phyloP scores from a whole-genome alignment of 331 rosid genomes.

The Ulmus americana region DNA sequence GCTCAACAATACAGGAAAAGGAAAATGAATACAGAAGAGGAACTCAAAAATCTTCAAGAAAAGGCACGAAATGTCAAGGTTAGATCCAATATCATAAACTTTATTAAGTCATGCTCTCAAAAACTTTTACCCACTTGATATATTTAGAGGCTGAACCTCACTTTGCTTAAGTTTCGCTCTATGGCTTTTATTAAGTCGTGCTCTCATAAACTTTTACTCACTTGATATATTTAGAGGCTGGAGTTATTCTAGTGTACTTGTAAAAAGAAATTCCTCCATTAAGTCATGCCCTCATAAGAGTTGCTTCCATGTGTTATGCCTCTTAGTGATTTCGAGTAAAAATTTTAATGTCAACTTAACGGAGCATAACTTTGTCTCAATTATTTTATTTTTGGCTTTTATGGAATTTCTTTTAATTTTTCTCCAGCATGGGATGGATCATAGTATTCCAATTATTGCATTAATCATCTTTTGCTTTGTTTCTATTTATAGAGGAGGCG shows the following conservation, averaged over 20 bases:
- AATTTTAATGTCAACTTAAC: background rate
- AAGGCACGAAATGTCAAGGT: slow-evolving; percentile 51
- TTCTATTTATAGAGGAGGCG: slow-evolving; percentile 46
- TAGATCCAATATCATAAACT: background rate
- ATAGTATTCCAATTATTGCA: slow-evolving; percentile 2
- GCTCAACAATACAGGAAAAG: slow-evolving; percentile 34
- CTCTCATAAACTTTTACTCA: too few species aligned
- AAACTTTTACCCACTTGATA: too few species aligned
- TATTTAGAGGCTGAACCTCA: too few species aligned
- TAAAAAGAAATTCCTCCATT: too few species aligned
- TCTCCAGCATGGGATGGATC: background rate
- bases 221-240: too few species aligned
- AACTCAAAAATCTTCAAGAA: slow-evolving; percentile 44
- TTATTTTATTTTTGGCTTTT: background rate
- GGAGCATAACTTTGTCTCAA: background rate
- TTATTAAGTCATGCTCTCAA: background rate
- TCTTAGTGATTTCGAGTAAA: background rate
- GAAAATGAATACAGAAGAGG: slow-evolving; percentile 58
- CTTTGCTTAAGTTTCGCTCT: too few species aligned
- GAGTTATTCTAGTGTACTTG: too few species aligned
- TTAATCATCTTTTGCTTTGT: slow-evolving; percentile 19
- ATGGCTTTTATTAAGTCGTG: too few species aligned
- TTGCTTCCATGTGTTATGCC: background rate
- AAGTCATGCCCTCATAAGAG: too few species aligned
- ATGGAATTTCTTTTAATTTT: background rate